Base-by-base conservation (phyloP, 2,329 filamentous ascomycete genomes). In the Fusarium sp. region DNA sequence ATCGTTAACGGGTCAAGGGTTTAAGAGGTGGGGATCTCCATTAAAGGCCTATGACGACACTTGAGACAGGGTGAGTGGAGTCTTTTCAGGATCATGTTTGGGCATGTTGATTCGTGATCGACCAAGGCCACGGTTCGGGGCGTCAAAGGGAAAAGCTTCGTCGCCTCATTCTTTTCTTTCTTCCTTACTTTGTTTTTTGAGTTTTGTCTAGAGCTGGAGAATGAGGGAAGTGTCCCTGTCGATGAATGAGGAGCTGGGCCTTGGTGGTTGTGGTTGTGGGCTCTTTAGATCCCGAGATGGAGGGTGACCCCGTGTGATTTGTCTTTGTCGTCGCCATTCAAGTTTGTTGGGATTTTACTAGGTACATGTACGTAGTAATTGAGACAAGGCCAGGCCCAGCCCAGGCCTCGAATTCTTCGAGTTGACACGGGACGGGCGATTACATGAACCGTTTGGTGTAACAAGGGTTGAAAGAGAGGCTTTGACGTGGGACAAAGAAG, bases 21-120 rank as follows among this genome's bases (percentile, higher is more conserved):
- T 58, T 37, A 36, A 47, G 31, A 47, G 40, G 60, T 66, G 65
- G 65, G 60, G 59, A 47, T 56, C 54, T 36, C 23, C 41, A 40
- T 45, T 51, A 35, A 51, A 37, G 45, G 49, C 46, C 62, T 70
- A 69, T 69, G 66, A 69, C 66, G 66, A 69, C 66, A 69, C 47
- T 39, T 15, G 46, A 23, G 50, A 52, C 31, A 72, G 33, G 41
- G 35, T 7, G 25, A 42, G 58, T 49, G 43, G 59, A 58, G 61
- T 63, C 39, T 45, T 31, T 55, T 33, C 4, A 15, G 5, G 39
- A 45, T 57, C 31, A 35, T 39, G 43, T 31, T 37, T 53, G 31
- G 35, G 49, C 50, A 8, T 31, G 27, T 18, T 43, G 63, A 59
- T 60, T 59, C 27, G 49, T 33, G 43, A 31, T 42, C 20, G 27